These are phyloP conservation scores for Cystobasidium pallidum DNA, from an alignment of 1,284 basidiomycete genomes.

Conservation along the genomic window DNA sequence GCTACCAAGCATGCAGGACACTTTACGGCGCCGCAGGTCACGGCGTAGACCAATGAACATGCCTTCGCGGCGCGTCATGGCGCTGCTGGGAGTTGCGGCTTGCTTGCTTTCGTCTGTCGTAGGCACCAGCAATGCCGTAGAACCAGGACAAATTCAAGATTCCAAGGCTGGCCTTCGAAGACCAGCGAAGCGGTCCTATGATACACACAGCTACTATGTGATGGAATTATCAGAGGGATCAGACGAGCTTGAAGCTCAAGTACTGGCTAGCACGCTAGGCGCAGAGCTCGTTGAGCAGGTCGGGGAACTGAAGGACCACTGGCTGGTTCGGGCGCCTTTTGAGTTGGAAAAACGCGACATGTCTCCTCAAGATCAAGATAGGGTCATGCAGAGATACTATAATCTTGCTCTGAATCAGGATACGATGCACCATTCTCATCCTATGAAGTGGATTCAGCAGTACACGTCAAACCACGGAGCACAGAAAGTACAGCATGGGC, in stretches of 20 bases:
- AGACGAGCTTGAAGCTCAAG: conserved; percentile 18
- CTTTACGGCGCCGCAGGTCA: neutral
- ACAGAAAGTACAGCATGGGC: conserved; percentile 49
- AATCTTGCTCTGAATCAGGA: conserved; percentile 10
- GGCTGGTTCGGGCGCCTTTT: conserved; percentile 71
- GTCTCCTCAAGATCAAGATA: conserved; percentile 3
- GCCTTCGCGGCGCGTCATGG: conserved; percentile 5
- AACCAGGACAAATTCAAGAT: conserved; percentile 8
- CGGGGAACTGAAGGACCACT: conserved; percentile 80
- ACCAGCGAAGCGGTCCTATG: conserved; percentile 61
- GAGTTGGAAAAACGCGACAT: conserved; percentile 59
- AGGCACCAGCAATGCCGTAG: conserved; percentile 16
- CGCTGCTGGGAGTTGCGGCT: conserved; percentile 10
- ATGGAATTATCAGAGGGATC: conserved; percentile 64
- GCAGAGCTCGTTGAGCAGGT: conserved; percentile 85
- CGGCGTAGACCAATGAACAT: neutral
- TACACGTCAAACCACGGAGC: conserved; percentile 26
- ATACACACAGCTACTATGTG: conserved; percentile 87
- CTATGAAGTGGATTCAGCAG: conserved; percentile 11
- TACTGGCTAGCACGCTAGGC: conserved; percentile 62
- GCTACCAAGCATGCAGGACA: neutral
- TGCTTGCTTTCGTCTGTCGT: conserved; percentile 1
- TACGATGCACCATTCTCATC: neutral
- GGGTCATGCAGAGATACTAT: conserved; percentile 37
- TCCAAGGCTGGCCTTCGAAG: conserved; percentile 34